These are phyloP conservation scores for Kodamaea nitidulidarum DNA, from an alignment of 805 yeast genomes.

Conservation along the genomic window DNA sequence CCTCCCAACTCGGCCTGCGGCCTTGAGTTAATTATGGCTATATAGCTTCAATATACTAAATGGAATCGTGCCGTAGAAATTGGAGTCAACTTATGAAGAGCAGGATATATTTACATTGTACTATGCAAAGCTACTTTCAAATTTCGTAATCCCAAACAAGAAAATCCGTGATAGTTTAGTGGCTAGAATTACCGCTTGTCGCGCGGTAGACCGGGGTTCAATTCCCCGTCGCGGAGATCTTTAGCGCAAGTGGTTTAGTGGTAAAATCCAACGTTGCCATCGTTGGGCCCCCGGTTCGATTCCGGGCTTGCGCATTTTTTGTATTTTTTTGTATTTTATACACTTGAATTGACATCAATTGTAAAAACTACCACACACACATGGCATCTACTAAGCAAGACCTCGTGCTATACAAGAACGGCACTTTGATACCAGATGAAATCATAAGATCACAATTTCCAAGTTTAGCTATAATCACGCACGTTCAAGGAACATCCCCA, in stretches of 20 bases:
- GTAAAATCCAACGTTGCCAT: conserved; percentile 8
- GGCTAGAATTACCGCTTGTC: conserved; percentile 7
- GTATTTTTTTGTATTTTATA: neutral
- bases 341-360: neutral
- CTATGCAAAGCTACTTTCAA: no score
- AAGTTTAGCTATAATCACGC: conserved; percentile 26
- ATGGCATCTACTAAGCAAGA: conserved; percentile 42
- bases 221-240: conserved; percentile 6
- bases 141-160: no score
- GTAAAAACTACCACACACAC: neutral
- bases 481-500: conserved; percentile 52
- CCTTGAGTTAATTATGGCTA: neutral
- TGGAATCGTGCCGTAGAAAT: no score
- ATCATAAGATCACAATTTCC: conserved; percentile 11
- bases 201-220: conserved; percentile 7
- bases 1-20: neutral
- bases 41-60: no score
- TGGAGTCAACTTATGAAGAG: no score
- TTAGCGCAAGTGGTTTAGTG: conserved; percentile 4
- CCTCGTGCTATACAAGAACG: conserved; percentile 48
- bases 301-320: conserved; percentile 6
- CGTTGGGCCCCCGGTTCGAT: conserved; percentile 9
- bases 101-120: no score
- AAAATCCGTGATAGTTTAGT: conserved; percentile 6
- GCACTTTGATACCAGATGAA: conserved; percentile 37